Evolutionary conservation across 164 flowering plant species (phyloP).

Genomic region (Stephania cephalantha): DNA sequence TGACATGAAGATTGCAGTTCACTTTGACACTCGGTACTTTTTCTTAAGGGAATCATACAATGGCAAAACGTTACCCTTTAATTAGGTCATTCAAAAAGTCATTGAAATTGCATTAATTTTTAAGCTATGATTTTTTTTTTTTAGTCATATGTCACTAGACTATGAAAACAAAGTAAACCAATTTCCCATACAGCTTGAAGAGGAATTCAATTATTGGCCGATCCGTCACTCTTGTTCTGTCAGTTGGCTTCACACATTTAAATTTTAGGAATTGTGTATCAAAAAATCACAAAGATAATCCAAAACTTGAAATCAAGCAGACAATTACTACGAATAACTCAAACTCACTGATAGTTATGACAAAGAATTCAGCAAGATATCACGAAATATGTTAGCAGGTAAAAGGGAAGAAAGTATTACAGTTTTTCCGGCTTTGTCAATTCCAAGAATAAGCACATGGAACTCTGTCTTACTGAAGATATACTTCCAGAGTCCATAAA

Average conservation of each 20-base stretch:
- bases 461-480: constrained; percentile 84
- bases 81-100: too few relatives aligned
- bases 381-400: not conserved
- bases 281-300: not conserved
- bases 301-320: not conserved
- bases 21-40: too few relatives aligned
- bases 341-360: not conserved
- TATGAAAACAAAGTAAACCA: not conserved
- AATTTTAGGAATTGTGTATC: not conserved
- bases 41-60: too few relatives aligned
- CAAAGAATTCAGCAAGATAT: not conserved
- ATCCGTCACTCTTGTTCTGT: not conserved
- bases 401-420: constrained; percentile 35
- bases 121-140: too few relatives aligned
- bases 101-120: too few relatives aligned
- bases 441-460: constrained; percentile 94
- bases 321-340: not conserved
- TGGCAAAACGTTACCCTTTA: too few relatives aligned
- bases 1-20: not conserved
- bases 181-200: not conserved
- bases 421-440: constrained; percentile 97
- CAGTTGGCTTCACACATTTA: not conserved
- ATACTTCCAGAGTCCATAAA: constrained; percentile 91
- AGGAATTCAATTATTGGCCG: not conserved
- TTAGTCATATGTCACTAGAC: not conserved